phyloP scores from a whole-genome alignment of 2,329 filamentous ascomycete species.

The Dothidotthia symphoricarpi region DNA sequence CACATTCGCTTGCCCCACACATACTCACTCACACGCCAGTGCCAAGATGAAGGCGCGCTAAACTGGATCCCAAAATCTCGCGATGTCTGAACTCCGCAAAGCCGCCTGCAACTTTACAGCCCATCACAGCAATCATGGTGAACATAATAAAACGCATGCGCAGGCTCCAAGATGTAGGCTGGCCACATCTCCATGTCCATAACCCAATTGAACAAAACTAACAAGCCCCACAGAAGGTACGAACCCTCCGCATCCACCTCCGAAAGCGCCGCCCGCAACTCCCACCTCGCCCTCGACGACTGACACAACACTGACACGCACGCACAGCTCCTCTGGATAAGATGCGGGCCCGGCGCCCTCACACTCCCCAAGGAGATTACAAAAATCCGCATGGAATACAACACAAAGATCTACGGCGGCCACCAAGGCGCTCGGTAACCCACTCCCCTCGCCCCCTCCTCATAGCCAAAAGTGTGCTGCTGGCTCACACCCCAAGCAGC shows the following conservation, averaged over 20 bases:
- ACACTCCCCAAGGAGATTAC: constrained; percentile 74
- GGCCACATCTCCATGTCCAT: not conserved
- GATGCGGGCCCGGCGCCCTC: constrained; percentile 79
- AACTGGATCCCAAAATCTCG: constrained; percentile 22
- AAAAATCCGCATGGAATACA: constrained; percentile 73
- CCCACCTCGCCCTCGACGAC: not conserved
- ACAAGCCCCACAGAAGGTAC: constrained; percentile 35
- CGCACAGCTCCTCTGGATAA: constrained; percentile 67
- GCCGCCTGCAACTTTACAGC: constrained; percentile 8
- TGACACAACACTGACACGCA: constrained; percentile 6
- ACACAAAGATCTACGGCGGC: constrained; percentile 59
- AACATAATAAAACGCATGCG: constrained; percentile 68
- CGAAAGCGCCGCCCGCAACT: constrained; percentile 9
- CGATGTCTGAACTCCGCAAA: constrained; percentile 21
- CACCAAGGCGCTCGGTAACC: constrained; percentile 70
- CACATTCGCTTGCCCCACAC: too few relatives aligned
- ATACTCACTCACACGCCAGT: not conserved
- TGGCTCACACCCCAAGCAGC: constrained; percentile 48
- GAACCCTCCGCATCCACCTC: constrained; percentile 16
- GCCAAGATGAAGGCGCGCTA: constrained; percentile 17
- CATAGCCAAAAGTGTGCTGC: not conserved
- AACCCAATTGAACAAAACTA: constrained; percentile 15
- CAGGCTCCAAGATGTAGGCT: constrained; percentile 68
- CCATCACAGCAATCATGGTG: constrained; percentile 47
- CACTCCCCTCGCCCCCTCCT: not conserved